Evolutionary conservation across 192 early-diverging fungal species (phyloP).

Genomic region (Coemansia sp.): DNA sequence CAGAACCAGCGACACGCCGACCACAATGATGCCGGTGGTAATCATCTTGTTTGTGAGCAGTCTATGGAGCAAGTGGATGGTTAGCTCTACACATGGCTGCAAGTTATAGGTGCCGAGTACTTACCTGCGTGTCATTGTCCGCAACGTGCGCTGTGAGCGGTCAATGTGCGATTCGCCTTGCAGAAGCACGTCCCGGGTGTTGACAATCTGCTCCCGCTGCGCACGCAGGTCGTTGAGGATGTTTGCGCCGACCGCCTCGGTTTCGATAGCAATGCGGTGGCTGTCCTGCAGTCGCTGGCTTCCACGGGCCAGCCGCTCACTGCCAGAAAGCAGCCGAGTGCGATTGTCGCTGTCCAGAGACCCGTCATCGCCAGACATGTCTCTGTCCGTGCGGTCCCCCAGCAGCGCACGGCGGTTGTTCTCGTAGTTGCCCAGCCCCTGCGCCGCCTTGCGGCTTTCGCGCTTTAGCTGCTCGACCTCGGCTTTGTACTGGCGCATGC

Average conservation of each 20-base stretch:
- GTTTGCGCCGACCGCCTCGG: conserved; percentile 80
- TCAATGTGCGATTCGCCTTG: conserved; percentile 74
- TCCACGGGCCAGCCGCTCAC: conserved; percentile 78
- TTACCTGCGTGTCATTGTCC: conserved; percentile 76
- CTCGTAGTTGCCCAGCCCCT: conserved; percentile 31
- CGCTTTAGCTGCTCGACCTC: conserved; percentile 77
- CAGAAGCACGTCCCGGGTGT: conserved; percentile 80
- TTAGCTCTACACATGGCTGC: neutral
- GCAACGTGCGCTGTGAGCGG: conserved; percentile 62
- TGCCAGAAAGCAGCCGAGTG: conserved; percentile 75
- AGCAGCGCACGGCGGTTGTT: conserved; percentile 64
- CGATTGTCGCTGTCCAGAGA: conserved; percentile 63
- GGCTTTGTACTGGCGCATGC: conserved; percentile 34
- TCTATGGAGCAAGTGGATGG: conserved; percentile 44
- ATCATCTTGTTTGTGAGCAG: conserved; percentile 87
- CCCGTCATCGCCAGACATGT: conserved; percentile 51
- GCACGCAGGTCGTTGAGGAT: conserved; percentile 79
- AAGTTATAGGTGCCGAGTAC: neutral
- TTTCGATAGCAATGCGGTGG: conserved; percentile 86
- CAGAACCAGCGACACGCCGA: conserved; percentile 78
- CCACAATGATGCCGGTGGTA: conserved; percentile 77
- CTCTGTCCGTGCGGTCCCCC: conserved; percentile 46
- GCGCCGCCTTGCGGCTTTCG: conserved; percentile 54
- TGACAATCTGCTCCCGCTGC: conserved; percentile 88
- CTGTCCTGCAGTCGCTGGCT: conserved; percentile 81